Evolutionary conservation across 1,284 basidiomycete species (phyloP), one percentile per base, ranked within the genome.

Genomic region (Pseudozyma sp.): DNA sequence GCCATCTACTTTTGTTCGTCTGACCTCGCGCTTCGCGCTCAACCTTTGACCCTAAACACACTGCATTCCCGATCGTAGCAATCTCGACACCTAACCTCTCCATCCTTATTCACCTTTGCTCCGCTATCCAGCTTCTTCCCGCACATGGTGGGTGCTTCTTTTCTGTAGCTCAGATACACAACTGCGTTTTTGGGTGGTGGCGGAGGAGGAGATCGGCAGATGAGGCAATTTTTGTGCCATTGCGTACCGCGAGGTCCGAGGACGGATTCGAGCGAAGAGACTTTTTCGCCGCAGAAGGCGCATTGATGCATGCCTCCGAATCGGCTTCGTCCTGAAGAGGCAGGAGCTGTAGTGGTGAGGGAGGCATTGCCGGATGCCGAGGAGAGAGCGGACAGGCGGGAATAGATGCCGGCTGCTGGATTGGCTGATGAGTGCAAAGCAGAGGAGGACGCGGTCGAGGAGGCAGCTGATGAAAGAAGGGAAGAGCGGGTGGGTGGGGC

Each of bases 271-370:
- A 81, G 70, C 1, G 56, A 36, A 9, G 79, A 72, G 11, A 80
- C 31, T 16, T 60, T 78, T n/a, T 43, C 16, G 7, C 65, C 69
- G 53, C 79, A 81, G 8, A 45, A 71, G 4, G 75, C 63, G 52
- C 79, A 81, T 4, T 25, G 34, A 34, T 59, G 64, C 79, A 79
- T 79, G 0, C 77, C 79, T 13, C 79, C 79, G 9, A 70, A 60
- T 14, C 19, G 36, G 1, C 16, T 38, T 50, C 4, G 13, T 5
- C 12, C 5, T 42, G 40, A 31, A 31, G 25, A 6, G 25, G 25
- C 25, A 6, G 39, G 3, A n/a, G 9, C n/a, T 14, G 49, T 25
- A 1, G 38, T 9, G 36, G 53, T 19, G 39, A 56, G 45, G 5
- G 44, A 25, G 13, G 57, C 18, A 35, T 55, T 69, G 11, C 39